Base-by-base conservation (phyloP, 2,329 filamentous ascomycete species). In the Dactylella cylindrospora region DNA sequence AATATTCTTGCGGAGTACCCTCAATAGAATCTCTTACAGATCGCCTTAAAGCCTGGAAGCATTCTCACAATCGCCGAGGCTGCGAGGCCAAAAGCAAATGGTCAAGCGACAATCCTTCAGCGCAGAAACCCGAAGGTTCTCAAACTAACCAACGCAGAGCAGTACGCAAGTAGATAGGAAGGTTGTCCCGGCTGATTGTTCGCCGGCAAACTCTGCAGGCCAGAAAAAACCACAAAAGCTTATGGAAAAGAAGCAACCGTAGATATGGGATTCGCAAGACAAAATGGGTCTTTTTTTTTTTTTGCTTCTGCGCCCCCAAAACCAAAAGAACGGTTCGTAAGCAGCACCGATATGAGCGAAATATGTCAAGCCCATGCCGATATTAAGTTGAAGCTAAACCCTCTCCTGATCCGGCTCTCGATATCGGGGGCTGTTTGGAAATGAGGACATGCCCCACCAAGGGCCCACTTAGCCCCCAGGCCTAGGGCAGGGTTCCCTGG, bases 381-480 rank as follows among this genome's bases (percentile, higher is more conserved):
- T 49, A 50, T 31, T 36, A 28, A 8, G 5, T 31, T 41, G 40
- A 53, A 49, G 49, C 57, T 62, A 62, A 61, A 54, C 38, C 45
- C 36, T 62, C 57, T 62, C 57, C 57, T 62, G 57, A 54, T 38
- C 46, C 39, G 40, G 40, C 41, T 51, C 54, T 52, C 46, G 54
- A 38, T 28, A 40, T 38, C 40, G 54, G 54, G 47, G 47, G 43
- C 39, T 40, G 43, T 62, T 62, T 47, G 57, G 40, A 45, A 31
- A 38, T 25, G 17, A 49, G 54, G 40, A 52, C 15, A 10, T 13
- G 55, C 47, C 57, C 52, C 44, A 50, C 44, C 20, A n/a, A n/a
- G 36, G 15, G 23, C 43, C 49, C 36, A 49, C 26, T 38, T 44
- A 12, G n/a, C 50, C 29, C 57, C 49, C 19, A 20, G 43, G 12